Base-by-base conservation (phyloP, 768 basidiomycete genomes). In the Mycena capillaripes region DNA sequence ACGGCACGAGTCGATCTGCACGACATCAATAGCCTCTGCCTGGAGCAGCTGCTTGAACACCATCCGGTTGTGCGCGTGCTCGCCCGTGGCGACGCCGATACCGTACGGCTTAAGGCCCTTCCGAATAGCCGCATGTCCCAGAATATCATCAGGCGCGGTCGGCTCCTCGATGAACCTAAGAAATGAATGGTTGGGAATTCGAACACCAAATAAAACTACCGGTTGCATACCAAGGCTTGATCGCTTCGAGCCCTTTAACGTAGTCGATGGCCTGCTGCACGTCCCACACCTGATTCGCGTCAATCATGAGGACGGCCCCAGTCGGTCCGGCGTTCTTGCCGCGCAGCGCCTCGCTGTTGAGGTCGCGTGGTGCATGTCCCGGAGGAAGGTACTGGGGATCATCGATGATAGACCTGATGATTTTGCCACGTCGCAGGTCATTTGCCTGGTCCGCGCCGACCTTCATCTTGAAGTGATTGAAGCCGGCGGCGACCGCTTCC, bases 381-480 rank as follows among this genome's bases (percentile, higher is more conserved):
- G 86, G 76, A 16, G 95, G 95, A 46, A 95, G 89, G 79, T 94
- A 91, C 72, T 90, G 89, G 5, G 96, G 95, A 83, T 98, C 92
- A 78, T 99, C 97, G 80, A 99, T 98, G 82, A 98, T 94, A 56
- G 94, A 95, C 67, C 97, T 92, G 76, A 99, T 97, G 77, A 98
- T 87, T 77, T 88, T 89, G 25, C 96, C 95, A 64, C 97, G 92
- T 59, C 96, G 92, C 61, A 97, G 85, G 82, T 98, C 97, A 79
- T 92, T 90, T 44, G 91, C 89, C 67, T 89, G 86, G 82, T 94
- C 88, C 29, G 93, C 92, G 63, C 97, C 97, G 75, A 99, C 97
- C 85, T 98, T 99, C 92, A 98, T 97, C 84, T 98, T 98, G 90
- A 99, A 99, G 84, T 98, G 97, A 84, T 95, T 97, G 89, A 99